These are phyloP conservation scores for Avena eriantha DNA, from an alignment of 176 grass and related monocot species.

Conservation along the genomic window DNA sequence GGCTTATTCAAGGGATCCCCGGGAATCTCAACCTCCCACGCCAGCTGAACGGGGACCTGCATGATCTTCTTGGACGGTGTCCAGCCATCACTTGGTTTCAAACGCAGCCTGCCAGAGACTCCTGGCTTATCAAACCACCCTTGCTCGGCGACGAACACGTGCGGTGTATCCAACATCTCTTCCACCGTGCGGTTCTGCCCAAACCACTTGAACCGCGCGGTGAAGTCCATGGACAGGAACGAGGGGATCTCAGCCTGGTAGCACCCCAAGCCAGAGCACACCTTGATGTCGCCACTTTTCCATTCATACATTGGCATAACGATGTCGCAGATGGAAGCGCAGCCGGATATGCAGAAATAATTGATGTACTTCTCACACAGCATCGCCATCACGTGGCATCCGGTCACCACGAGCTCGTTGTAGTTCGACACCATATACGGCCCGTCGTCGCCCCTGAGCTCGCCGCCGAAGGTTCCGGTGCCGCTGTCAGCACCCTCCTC, in stretches of 20 bases:
- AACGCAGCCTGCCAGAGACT: no score
- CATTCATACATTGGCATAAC: no score
- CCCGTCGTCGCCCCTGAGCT: background rate
- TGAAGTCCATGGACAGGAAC: background rate
- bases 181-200: background rate
- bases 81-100: no score
- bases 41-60: background rate
- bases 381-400: constrained; percentile 27
- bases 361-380: background rate
- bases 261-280: constrained; percentile 6
- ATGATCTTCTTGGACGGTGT: no score
- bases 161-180: background rate
- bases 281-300: no score
- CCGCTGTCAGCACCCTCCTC: no score
- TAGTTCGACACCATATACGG: background rate
- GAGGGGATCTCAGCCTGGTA: background rate
- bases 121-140: constrained; percentile 12
- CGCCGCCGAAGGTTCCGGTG: background rate
- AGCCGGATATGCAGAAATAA: no score
- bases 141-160: constrained; percentile 16
- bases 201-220: background rate
- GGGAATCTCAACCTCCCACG: background rate
- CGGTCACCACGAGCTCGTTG: background rate
- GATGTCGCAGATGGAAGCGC: constrained; percentile 40
- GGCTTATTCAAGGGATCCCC: no score